Evolutionary conservation across 108 stramenopile genomes (phyloP).

Genomic region (Nitzschia sp.): DNA sequence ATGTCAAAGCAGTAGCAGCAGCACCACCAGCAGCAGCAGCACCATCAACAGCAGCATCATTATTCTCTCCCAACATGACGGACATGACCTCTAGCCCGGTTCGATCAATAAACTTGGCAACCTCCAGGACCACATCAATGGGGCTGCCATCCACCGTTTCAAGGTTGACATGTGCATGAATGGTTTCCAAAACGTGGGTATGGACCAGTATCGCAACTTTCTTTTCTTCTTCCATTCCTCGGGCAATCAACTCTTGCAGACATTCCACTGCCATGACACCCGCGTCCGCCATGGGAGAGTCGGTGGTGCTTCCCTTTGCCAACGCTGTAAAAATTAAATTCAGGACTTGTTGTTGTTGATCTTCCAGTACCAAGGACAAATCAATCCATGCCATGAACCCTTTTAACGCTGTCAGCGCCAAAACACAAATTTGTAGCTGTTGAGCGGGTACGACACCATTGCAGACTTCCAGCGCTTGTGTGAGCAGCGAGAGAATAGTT

Average conservation of each 20-base stretch:
- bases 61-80: background rate
- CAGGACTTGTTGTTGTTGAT: conserved; percentile 3
- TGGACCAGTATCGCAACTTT: conserved; percentile 43
- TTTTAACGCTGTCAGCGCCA: conserved; percentile 39
- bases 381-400: conserved; percentile 63
- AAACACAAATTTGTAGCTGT: conserved; percentile 25
- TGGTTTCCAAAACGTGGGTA: conserved; percentile 39
- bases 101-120: conserved; percentile 62
- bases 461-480: conserved; percentile 10
- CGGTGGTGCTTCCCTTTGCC: conserved; percentile 20
- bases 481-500: conserved; percentile 22
- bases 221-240: conserved; percentile 64
- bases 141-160: conserved; percentile 30
- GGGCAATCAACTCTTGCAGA: conserved; percentile 52
- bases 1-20: background rate
- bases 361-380: conserved; percentile 35
- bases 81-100: conserved; percentile 55
- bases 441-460: background rate
- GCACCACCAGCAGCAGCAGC: conserved; percentile 9
- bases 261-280: conserved; percentile 48
- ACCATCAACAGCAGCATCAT: conserved; percentile 13
- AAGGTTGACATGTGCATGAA: conserved; percentile 34
- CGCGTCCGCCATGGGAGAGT: conserved; percentile 31
- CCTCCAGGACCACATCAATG: conserved; percentile 63
- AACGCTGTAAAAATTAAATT: conserved; percentile 22